Evolutionary conservation across 2,329 filamentous ascomycete genomes (phyloP), one percentile per base, ranked within the genome.

Genomic region (Cadophora sp.): DNA sequence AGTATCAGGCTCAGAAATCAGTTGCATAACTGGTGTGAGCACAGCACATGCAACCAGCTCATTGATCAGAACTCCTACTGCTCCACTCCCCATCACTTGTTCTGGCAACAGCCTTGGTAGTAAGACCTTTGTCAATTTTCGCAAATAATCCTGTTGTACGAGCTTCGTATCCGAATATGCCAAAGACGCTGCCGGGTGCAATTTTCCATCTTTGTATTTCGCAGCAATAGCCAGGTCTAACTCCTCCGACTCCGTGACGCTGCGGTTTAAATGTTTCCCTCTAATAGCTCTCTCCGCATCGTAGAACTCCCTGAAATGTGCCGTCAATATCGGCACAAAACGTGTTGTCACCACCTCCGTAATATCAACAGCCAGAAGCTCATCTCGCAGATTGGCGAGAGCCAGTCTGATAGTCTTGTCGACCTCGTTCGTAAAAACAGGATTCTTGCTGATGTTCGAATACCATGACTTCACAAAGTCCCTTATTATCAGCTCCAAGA

Each of bases 21-120:
- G 83, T 74, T 91, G 89, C 77, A 97, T 85, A 26, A 97, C 82
- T 0, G 96, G 96, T 51, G 89, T 90, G 46, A 99, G 83, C 48
- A 99, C 90, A n/a, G 93, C 93, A 79, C 96, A 97, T 26, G 93
- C 86, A n/a, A 97, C 88, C 69, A 99, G 91, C 81, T 99, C 97
- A 74, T 92, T 90, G 68, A 97, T 86, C 64, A 99, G 83, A 43
- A 91, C 91, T 37, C 87, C 88, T 8, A 97, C 94, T 51, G 92
- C 89, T 69, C 92, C 87, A 77, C 96, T 97, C 37, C 89, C 90
- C 50, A 93, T 85, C 78, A 96, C 88, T 67, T 83, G 89, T 46
- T 87, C 83, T 2, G 94, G 92, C 43, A 98, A 85, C 27, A 97
- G 80, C 68, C 86, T 84, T 2, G 93, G 92, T 27, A 98, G 80